Evolutionary conservation across 2,329 filamentous ascomycete genomes (phyloP), one percentile per base, ranked within the genome.

Genomic region (Chrysosporium keratinophilum): DNA sequence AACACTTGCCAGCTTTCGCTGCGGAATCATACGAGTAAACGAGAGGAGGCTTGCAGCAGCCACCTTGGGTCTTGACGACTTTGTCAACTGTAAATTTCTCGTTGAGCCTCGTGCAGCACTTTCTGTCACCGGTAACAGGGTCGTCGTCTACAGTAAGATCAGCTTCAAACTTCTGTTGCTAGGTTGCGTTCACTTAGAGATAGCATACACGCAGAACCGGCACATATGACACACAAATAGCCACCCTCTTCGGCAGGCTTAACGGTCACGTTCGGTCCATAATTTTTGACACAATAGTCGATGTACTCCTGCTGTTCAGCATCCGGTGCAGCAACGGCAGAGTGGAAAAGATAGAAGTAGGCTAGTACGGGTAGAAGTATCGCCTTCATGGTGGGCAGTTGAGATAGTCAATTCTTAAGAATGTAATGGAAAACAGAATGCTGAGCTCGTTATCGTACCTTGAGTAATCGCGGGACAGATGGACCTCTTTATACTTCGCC

Each of bases 281-380:
- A 51, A 10, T 33, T 43, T 15, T 51, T 35, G 20, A 28, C 20
- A 39, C 49, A 51, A 34, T 20, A 43, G 39, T 51, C 49, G n/a
- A 51, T 43, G 34, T 51, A 51, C n/a, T 51, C 19, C 39, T 51
- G 49, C 15, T 51, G 37, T n/a, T 51, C 49, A 12, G 37, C 5
- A 7, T 10, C 5, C 11, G 39, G 37, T 33, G 37, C 40, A n/a
- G 39, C 49, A 4, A 31, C 34, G 4, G 20, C 15, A 4, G 15
- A 14, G 11, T 28, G n/a, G 47, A 34, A 23, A 23, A 50, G 28
- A 34, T 48, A 48, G 17, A 50, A 28, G 47, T 23, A 50, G 14
- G 37, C 47, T 15, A 50, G n/a, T 11, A 41, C 5, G 3, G 33
- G 15, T 15, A 41, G 9, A 14, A 41, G 5, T 9, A 31, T 15